These are phyloP conservation scores for Penicillium sp. DNA, from an alignment of 2,329 filamentous ascomycete species.

Conservation along the genomic window DNA sequence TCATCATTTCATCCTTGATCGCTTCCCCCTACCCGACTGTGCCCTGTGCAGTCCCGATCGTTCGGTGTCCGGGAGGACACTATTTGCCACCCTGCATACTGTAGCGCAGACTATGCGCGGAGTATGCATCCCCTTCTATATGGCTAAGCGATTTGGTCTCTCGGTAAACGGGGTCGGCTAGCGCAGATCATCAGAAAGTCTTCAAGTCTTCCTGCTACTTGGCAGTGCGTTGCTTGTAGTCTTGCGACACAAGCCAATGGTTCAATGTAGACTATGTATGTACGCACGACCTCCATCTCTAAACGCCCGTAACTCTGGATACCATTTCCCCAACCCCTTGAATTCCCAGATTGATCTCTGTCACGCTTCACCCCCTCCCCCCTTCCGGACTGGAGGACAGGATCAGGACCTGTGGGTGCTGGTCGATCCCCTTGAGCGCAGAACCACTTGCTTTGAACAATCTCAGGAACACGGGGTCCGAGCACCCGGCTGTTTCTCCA, in stretches of 20 bases:
- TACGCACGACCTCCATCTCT: too few species aligned
- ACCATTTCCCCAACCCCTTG: neutral
- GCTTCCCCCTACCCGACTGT: too few species aligned
- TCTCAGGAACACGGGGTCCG: slow-evolving; percentile 10
- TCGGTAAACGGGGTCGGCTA: neutral
- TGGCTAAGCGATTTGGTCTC: neutral
- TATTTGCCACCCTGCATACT: neutral
- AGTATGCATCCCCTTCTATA: neutral
- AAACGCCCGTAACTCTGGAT: neutral
- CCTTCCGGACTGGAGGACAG: neutral
- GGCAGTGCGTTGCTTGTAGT: too few species aligned
- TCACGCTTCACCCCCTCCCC: neutral
- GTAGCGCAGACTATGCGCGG: neutral
- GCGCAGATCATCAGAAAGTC: slow-evolving; percentile 33
- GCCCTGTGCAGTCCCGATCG: neutral
- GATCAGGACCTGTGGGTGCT: neutral
- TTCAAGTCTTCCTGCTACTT: too few species aligned
- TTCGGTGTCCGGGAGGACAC: neutral
- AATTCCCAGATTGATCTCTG: too few species aligned
- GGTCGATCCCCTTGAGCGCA: neutral
- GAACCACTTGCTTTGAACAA: neutral
- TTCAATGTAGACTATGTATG: too few species aligned
- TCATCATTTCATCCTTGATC: neutral
- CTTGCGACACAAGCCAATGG: too few species aligned
- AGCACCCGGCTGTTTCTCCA: slow-evolving; percentile 13